Base-by-base conservation (phyloP, 2,329 filamentous ascomycete species). In the Talaromyces sp. region DNA sequence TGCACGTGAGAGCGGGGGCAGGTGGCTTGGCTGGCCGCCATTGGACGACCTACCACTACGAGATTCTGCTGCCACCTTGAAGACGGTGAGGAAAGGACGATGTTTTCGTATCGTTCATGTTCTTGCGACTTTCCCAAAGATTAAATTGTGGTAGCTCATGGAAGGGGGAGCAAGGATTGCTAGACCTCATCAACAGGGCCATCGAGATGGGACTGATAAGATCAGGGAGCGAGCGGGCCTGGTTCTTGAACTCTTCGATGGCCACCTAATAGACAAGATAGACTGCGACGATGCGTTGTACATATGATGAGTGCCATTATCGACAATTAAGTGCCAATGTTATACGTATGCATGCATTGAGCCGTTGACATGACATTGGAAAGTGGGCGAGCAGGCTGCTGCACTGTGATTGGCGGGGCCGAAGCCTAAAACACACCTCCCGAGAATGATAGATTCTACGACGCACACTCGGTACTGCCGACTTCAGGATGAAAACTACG, bases 381-480 rank as follows among this genome's bases (percentile, higher is more conserved):
- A 52, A 52, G 5, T 2, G 45, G 16, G 27, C 14, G 24, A 52
- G 3, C 48, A 3, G 14, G 8, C 14, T 52, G 27, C 48, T n/a
- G 27, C 27, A 16, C 48, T 31, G 24, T 52, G 48, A 52, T 52
- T 52, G 48, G 48, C 48, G 4, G 48, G 10, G 14, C 14, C 48
- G 4, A 33, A 33, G 24, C 48, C 48, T 33, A 33, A 48, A 52
- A 5, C 27, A 33, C 48, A 52, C 14, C 48, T 52, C 48, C 48
- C 48, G 48, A 52, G 52, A 59, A 59, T 59, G 56, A 41, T 59
- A 22, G 56, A 59, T 59, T 59, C 56, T 59, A 59, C 56, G 39
- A 45, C 56, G 56, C 56, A 59, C 37, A 59, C 22, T 14, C 56
- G 56, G 45, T 59, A 59, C 56, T 59, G 56, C 37, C 56, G 56